phyloP scores from a whole-genome alignment of 148 eudicot species.

The Diospyros lotus region DNA sequence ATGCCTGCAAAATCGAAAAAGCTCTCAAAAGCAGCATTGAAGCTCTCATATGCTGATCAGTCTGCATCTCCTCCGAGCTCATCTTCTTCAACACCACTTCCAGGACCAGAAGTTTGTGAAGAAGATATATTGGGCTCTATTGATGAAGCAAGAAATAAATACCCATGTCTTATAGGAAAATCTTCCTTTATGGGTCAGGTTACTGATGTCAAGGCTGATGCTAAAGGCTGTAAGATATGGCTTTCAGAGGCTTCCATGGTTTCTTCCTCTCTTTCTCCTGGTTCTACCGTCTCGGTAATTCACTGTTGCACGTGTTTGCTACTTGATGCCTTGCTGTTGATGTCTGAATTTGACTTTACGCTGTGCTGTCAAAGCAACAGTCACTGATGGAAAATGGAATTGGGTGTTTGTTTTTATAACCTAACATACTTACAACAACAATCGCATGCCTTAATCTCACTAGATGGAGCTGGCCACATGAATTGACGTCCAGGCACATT shows the following conservation, averaged over 20 bases:
- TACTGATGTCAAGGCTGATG: constrained; percentile 29
- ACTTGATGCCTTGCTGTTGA: background rate
- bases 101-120: constrained; percentile 21
- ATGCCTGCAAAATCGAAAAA: constrained; percentile 58
- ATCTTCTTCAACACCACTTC: constrained; percentile 17
- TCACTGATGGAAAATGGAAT: background rate
- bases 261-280: constrained; percentile 55
- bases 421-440: too few relatives aligned
- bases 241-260: constrained; percentile 74
- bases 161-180: constrained; percentile 57
- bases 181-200: constrained; percentile 47
- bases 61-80: constrained; percentile 26
- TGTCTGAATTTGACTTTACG: background rate
- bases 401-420: background rate
- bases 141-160: constrained; percentile 49
- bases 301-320: background rate
- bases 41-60: constrained; percentile 18
- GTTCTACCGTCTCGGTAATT: constrained; percentile 64
- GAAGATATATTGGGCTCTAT: constrained; percentile 31
- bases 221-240: constrained; percentile 69
- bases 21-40: constrained; percentile 31
- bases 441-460: too few relatives aligned
- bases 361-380: background rate
- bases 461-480: too few relatives aligned
- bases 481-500: too few relatives aligned